Conservation (phyloP, 75 land plant species). For the Selaginella moellendorffii region DNA sequence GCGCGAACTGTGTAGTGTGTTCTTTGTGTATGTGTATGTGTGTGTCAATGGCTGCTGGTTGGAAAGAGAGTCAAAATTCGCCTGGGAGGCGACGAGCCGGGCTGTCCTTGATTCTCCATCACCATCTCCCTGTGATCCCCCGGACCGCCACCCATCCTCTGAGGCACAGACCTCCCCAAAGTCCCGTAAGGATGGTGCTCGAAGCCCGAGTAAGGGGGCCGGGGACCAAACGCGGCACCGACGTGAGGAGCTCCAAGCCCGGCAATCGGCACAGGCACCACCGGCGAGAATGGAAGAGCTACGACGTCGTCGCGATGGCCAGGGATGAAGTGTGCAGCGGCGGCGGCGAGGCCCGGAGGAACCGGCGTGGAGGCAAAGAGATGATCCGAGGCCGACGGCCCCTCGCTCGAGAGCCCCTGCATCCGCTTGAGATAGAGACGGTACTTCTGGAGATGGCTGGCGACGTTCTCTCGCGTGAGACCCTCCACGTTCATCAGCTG, state of each 20-base stretch:
- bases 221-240: neutral
- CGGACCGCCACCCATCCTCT: conserved; percentile 1
- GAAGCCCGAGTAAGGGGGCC: conserved; percentile 10
- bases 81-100: conserved; percentile 12
- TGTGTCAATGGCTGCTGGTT: conserved; percentile 10
- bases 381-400: conserved; percentile 47
- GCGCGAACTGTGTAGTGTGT: too few relatives aligned
- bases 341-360: conserved; percentile 25
- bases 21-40: too few relatives aligned
- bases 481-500: conserved; percentile 89
- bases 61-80: conserved; percentile 15
- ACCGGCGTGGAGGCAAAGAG: conserved; percentile 71
- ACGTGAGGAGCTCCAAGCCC: conserved; percentile 1
- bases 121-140: conserved; percentile 2
- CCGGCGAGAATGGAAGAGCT: conserved; percentile 10
- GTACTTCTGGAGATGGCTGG: conserved; percentile 81
- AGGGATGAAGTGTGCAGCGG: conserved; percentile 19
- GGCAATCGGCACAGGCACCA: conserved; percentile 7
- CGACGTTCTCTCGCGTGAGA: conserved; percentile 74
- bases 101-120: conserved; percentile 7
- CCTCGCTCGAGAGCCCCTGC: conserved; percentile 52
- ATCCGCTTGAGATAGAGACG: conserved; percentile 63
- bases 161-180: conserved; percentile 8
- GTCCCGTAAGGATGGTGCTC: conserved; percentile 14
- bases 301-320: conserved; percentile 20